These are phyloP conservation scores for Pyricularia pennisetigena DNA, from an alignment of 2,329 filamentous ascomycete genomes.

Conservation along the genomic window DNA sequence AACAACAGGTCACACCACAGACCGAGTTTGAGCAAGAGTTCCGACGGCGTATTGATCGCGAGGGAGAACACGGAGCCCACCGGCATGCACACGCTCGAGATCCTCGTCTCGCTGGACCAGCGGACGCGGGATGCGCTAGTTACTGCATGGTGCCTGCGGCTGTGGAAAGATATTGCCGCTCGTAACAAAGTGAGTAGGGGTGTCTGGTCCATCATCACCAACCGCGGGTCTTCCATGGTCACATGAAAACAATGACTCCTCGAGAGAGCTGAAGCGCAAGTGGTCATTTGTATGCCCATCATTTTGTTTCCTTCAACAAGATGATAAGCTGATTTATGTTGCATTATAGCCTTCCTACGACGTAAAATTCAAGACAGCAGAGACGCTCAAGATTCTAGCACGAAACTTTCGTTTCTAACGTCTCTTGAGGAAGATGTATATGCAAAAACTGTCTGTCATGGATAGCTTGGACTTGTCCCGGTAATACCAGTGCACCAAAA, in stretches of 20 bases:
- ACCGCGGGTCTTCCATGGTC: no score
- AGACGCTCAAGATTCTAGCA: background rate
- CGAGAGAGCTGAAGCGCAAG: no score
- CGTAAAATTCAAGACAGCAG: background rate
- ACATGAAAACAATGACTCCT: no score
- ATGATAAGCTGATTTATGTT: background rate
- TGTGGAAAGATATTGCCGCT: background rate
- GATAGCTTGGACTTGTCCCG: background rate
- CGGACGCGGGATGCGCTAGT: background rate
- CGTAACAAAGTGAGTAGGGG: background rate
- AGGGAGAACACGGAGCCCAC: background rate
- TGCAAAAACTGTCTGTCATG: background rate
- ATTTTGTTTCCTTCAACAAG: background rate
- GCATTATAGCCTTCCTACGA: background rate
- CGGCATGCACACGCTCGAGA: conserved; percentile 2
- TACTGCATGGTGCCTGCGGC: background rate
- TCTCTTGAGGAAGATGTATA: background rate
- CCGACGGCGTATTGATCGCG: background rate
- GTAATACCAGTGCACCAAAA: no score
- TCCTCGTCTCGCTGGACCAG: background rate
- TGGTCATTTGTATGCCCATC: no score
- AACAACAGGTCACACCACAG: background rate
- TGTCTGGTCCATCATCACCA: background rate
- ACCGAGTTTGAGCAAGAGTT: background rate
- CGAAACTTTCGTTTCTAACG: background rate